phyloP scores from a whole-genome alignment of 225 moss, liverwort and hornwort species.

The Polytrichum formosum region DNA sequence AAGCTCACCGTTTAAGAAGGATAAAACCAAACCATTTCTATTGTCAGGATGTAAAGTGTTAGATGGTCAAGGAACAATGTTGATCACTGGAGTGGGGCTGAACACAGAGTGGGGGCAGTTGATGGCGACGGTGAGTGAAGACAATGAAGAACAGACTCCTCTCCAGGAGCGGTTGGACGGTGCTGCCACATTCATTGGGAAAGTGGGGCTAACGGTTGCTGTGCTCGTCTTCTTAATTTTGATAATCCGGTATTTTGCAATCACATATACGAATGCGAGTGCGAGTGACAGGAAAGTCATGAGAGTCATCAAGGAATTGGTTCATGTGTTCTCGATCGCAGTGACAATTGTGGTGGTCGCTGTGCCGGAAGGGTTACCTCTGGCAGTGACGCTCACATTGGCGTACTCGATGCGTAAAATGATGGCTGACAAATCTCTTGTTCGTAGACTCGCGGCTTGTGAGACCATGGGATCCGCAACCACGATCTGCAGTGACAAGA shows the following conservation, averaged over 20 bases:
- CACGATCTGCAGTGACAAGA: constrained; percentile 56
- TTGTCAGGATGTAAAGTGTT: constrained; percentile 79
- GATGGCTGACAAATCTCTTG: constrained; percentile 52
- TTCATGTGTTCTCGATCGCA: constrained; percentile 38
- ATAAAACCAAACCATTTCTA: constrained; percentile 58
- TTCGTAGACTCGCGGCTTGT: constrained; percentile 48
- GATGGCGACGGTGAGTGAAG: constrained; percentile 67
- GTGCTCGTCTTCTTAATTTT: constrained; percentile 62
- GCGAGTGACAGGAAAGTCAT: constrained; percentile 19
- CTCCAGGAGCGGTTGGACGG: constrained; percentile 86
- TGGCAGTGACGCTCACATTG: constrained; percentile 32
- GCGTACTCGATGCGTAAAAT: constrained; percentile 55
- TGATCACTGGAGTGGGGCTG: constrained; percentile 75
- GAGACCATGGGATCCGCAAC: constrained; percentile 65
- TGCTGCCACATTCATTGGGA: constrained; percentile 80
- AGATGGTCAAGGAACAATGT: constrained; percentile 82
- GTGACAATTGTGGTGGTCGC: constrained; percentile 57
- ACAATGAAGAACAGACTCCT: constrained; percentile 81
- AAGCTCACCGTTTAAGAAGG: constrained; percentile 72
- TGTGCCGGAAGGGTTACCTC: constrained; percentile 45
- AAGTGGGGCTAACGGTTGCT: constrained; percentile 74
- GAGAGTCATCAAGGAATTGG: constrained; percentile 32
- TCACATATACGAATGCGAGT: constrained; percentile 21
- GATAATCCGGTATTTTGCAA: constrained; percentile 48
- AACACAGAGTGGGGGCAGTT: constrained; percentile 76